phyloP scores from a whole-genome alignment of 1,284 basidiomycete genomes.

The Rhodotorula sp. region DNA sequence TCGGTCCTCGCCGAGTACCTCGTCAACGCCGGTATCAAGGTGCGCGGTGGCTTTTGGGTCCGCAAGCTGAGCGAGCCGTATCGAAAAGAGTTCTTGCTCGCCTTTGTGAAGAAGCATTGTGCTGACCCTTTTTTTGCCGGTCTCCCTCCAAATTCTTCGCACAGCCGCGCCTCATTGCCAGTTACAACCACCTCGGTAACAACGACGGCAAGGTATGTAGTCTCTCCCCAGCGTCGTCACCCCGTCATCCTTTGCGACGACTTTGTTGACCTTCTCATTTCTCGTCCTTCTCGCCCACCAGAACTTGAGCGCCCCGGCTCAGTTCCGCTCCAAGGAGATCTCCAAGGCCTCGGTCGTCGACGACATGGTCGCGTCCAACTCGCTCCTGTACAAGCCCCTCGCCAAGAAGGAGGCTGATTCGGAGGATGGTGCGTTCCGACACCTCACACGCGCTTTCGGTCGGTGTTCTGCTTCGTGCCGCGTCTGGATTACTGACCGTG shows the following conservation, averaged over 20 bases:
- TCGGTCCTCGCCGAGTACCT: constrained; percentile 88
- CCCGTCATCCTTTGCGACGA: no score
- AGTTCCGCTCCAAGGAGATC: constrained; percentile 94
- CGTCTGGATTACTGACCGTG: no score
- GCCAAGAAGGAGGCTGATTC: constrained; percentile 43
- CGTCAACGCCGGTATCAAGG: constrained; percentile 96
- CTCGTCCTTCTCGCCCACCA: background rate
- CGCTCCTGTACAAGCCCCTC: constrained; percentile 79
- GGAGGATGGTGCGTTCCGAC: constrained; percentile 16
- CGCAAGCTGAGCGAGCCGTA: no score
- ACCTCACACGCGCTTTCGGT: no score
- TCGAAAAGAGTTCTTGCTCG: no score
- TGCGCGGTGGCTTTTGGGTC: background rate
- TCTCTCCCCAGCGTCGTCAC: no score
- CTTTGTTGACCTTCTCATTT: no score
- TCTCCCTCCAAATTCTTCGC: no score
- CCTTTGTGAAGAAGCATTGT: background rate
- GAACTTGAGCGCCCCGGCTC: constrained; percentile 54
- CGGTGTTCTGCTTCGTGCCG: no score
- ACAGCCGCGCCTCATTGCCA: constrained; percentile 47
- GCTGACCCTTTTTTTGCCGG: background rate
- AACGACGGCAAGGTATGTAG: constrained; percentile 67
- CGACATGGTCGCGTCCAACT: constrained; percentile 92
- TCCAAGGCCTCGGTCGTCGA: constrained; percentile 80
- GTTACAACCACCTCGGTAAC: constrained; percentile 99